Base-by-base conservation (phyloP, 2,329 filamentous ascomycete genomes). In the Drechslerella dactyloides region DNA sequence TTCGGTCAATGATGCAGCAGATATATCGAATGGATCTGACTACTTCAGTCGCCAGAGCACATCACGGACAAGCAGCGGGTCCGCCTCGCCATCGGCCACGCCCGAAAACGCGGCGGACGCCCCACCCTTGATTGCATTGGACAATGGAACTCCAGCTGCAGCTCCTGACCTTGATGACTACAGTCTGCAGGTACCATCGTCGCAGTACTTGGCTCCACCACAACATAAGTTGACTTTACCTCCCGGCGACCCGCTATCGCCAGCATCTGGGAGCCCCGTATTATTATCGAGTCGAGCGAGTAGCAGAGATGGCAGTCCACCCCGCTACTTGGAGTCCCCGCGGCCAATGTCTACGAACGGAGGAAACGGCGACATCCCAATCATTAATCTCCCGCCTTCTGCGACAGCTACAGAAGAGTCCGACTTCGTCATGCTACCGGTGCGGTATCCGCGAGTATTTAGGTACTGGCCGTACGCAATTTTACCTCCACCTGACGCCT, bases 381-480 rank as follows among this genome's bases (percentile, higher is more conserved):
- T 60, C 8, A 63, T 70, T 13, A 63, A 70, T 13, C 59, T 70
- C 5, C 66, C 66, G 1, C 66, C 66, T 6, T 70, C 66, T 17
- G 66, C 66, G 21, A 52, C 66, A 15, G 58, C 59, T 0, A 70
- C 66, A 8, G 66, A 60, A 42, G 57, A 23, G 19, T 64, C 66
- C 8, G 66, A 70, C 19, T 70, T 70, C 23, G 37, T 70, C 21
- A 64, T 59, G 6, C 21, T 70, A 40, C 66, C 66, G 21, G 55
- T 64, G 13, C 50, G 62, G 17, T 52, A 73, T 24, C 82, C 84
- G 7, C 87, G 85, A 78, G 78, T 87, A 4, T 82, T 90, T 46
- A 83, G 79, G 51, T 96, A 91, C 89, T 97, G 93, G 92, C 92
- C 92, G 1, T 90, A 92, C 78, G 82, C 81, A 3, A 75, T 90